A percentile compares a stretch with the other conserved stretches of the same genome.
phyloP scores from a whole-genome alignment of 2,329 filamentous ascomycete genomes.

The Colletotrichum simmondsii region DNA sequence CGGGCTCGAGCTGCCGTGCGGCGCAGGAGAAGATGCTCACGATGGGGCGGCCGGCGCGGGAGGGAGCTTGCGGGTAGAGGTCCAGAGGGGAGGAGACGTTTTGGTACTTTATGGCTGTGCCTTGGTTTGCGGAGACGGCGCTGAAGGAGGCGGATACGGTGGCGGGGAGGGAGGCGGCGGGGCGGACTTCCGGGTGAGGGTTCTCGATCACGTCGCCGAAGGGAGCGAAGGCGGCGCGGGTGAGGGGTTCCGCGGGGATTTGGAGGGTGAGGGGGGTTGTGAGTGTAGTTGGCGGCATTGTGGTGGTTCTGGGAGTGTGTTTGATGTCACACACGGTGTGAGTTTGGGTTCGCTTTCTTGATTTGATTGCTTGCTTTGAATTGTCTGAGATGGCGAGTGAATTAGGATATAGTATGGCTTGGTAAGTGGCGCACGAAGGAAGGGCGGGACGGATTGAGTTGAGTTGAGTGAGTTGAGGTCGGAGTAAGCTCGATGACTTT shows the following conservation, averaged over 20 bases:
- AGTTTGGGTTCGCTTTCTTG: neutral
- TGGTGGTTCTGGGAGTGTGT: neutral
- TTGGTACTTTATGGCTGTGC: slow-evolving; percentile 86
- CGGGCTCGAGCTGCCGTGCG: slow-evolving; percentile 62
- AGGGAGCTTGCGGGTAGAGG: slow-evolving; percentile 75
- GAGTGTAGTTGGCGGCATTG: slow-evolving; percentile 24
- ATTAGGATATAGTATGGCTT: neutral
- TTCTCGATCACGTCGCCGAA: slow-evolving; percentile 89
- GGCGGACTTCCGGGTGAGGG: slow-evolving; percentile 68
- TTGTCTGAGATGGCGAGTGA: neutral
- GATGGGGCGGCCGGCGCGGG: slow-evolving; percentile 66
- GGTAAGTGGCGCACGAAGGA: neutral
- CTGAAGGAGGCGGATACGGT: slow-evolving; percentile 50
- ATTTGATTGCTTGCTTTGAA: no score
- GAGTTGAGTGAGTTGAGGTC: slow-evolving; percentile 1
- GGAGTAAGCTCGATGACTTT: neutral
- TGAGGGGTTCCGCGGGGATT: slow-evolving; percentile 74
- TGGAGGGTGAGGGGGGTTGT: slow-evolving; percentile 38
- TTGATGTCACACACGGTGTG: neutral
- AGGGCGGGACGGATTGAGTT: neutral
- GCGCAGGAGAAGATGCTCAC: slow-evolving; percentile 93
- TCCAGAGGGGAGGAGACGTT: slow-evolving; percentile 80
- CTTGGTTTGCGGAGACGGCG: slow-evolving; percentile 80
- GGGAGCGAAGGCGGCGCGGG: slow-evolving; percentile 73
- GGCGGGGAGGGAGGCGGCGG: slow-evolving; percentile 56